Conservation (phyloP, 805 yeast genomes). For the Komagataella mondaviorum region DNA sequence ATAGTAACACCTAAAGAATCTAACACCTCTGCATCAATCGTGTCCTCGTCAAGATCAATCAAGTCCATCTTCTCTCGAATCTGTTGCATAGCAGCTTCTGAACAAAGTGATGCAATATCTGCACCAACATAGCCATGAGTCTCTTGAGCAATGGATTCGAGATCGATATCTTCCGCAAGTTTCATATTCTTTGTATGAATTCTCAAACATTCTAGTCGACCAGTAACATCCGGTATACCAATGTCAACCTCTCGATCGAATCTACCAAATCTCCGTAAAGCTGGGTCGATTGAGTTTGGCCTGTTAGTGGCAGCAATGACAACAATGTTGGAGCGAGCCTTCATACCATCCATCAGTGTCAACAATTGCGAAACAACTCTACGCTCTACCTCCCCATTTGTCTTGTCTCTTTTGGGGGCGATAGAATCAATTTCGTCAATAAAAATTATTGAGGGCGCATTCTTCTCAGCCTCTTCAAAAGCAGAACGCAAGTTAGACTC, state of each 20-base stretch:
- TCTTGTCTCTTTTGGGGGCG: constrained; percentile 99
- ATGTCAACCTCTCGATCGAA: constrained; percentile 80
- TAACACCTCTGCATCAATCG: constrained; percentile 92
- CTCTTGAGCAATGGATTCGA: constrained; percentile 91
- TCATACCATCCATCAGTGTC: constrained; percentile 99
- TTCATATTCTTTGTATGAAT: constrained; percentile 99
- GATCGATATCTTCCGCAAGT: constrained; percentile 85
- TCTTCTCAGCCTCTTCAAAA: constrained; percentile 97
- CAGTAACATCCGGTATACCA: constrained; percentile 95
- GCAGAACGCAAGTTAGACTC: constrained; percentile 96
- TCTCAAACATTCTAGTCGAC: constrained; percentile 91
- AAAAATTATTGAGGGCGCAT: constrained; percentile 89
- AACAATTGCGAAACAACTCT: constrained; percentile 96
- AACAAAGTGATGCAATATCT: constrained; percentile 94
- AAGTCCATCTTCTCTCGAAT: constrained; percentile 98
- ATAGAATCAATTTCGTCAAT: constrained; percentile 98
- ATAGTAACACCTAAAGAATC: constrained; percentile 95
- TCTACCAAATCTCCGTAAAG: constrained; percentile 75
- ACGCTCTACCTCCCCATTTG: constrained; percentile 98
- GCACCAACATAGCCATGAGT: constrained; percentile 99
- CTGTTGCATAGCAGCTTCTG: constrained; percentile 99
- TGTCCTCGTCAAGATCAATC: constrained; percentile 90
- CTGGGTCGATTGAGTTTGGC: constrained; percentile 80
- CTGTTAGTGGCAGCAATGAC: constrained; percentile 96
- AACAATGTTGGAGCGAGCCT: constrained; percentile 95